Evolutionary conservation across 139 green algal species (phyloP), one percentile per base, ranked within the genome.

Genomic region (Picocystis salinarum): DNA sequence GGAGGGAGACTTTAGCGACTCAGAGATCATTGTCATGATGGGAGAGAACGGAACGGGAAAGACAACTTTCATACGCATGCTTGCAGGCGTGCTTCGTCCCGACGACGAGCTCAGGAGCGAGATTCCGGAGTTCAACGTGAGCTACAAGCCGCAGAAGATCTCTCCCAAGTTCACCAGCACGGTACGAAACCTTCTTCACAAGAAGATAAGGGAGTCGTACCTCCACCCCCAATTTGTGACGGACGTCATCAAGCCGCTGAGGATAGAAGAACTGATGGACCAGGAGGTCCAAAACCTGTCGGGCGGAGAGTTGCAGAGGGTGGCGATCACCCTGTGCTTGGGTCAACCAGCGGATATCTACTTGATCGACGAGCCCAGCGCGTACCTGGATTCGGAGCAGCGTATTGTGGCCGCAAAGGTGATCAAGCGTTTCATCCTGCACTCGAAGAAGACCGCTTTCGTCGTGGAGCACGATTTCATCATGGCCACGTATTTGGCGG

Each of bases 401-500:
- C 79, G 88, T 51, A 94, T 98, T 48, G 68, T 94, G 25, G 77
- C 83, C 5, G 77, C 87, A 22, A 97, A 96, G 79, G 72, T 75
- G 50, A 0, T 50, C 31, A 15, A 17, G 31, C 15, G 65, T 5
- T 97, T 92, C 67, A 93, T 96, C 69, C 91, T 96, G 76, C 86
- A 97, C 66, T 50, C 52, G 50, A 93, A 96, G 77, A 96, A 98
- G 77, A 94, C 84, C 5, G 88, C 88, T 15, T 96, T 98, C 63
- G 80, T 98, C 6, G 88, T 98, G 56, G 88, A 98, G 79, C 88
- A 98, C 67, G 88, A 98, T 51, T 98, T 98, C 75, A 96, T 98
- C 83, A 98, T 98, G 88, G 82, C 88, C 22, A 88, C 87, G 6
- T 96, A 96, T 69, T 73, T 97, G 39, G 86, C 87, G 11, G 86